phyloP scores from a whole-genome alignment of 202 grass and related monocot genomes.

The Bolboschoenoplectus hybrid region DNA sequence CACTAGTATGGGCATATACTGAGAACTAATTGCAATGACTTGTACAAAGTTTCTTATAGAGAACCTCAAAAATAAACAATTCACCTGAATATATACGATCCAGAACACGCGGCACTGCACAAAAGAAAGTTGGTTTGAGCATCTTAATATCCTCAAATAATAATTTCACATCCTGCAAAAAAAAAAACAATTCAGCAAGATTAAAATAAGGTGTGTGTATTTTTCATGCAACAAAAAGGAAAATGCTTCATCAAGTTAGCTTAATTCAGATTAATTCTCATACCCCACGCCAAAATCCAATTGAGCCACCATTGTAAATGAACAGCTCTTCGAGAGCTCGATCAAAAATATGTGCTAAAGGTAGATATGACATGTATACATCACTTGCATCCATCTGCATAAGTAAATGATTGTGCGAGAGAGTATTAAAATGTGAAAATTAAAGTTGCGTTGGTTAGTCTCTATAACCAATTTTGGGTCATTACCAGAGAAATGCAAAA shows the following conservation, averaged over 20 bases:
- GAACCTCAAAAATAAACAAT: background rate
- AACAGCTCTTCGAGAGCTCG: constrained; percentile 93
- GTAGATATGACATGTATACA: constrained; percentile 93
- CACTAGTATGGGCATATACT: background rate
- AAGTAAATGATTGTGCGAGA: background rate
- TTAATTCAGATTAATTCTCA: constrained; percentile 15
- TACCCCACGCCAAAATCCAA: constrained; percentile 99
- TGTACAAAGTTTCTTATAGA: constrained; percentile 14
- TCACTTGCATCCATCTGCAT: constrained; percentile 70
- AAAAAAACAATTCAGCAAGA: constrained; percentile 28
- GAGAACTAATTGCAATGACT: background rate
- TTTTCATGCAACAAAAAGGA: constrained; percentile 27
- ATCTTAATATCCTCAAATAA: constrained; percentile 88
- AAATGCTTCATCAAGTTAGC: constrained; percentile 8
- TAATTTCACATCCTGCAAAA: constrained; percentile 77
- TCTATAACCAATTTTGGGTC: too few relatives aligned
- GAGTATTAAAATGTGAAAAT: background rate
- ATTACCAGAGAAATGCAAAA: too few relatives aligned
- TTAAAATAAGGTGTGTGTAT: background rate
- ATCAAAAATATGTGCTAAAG: constrained; percentile 96
- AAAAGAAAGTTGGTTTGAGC: constrained; percentile 89
- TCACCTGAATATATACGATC: constrained; percentile 97
- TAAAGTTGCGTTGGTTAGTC: too few relatives aligned
- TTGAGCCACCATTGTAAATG: constrained; percentile 89
- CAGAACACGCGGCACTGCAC: constrained; percentile 95